Conservation (phyloP, 257 asterid species). For the Nicotiana attenuata region DNA sequence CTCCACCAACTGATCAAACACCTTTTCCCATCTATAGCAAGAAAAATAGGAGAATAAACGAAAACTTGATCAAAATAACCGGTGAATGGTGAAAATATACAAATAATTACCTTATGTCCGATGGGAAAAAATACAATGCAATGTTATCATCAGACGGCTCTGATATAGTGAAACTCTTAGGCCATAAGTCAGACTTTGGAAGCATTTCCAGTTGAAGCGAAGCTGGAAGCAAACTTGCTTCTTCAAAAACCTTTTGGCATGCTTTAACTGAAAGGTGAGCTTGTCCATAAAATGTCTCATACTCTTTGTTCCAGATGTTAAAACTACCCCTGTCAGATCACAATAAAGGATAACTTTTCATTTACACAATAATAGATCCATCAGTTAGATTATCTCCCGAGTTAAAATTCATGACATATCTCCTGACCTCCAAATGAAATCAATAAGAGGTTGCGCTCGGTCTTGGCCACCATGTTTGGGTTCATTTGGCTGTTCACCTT, state of each 20-base stretch:
- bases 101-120: constrained; percentile 37
- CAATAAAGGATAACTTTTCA: constrained; percentile 6
- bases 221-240: constrained; percentile 37
- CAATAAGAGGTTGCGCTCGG: constrained; percentile 33
- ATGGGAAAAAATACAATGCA: constrained; percentile 75
- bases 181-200: constrained; percentile 62
- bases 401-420: constrained; percentile 6
- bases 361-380: constrained; percentile 3
- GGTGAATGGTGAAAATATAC: not conserved
- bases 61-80: not conserved
- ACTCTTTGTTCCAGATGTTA: constrained; percentile 28
- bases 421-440: constrained; percentile 71
- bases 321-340: constrained; percentile 55
- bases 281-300: constrained; percentile 32
- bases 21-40: constrained; percentile 32
- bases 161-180: constrained; percentile 46
- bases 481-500: constrained; percentile 10
- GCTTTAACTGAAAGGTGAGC: constrained; percentile 60
- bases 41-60: constrained; percentile 5
- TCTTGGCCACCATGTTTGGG: constrained; percentile 1
- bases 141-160: constrained; percentile 49
- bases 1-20: constrained; percentile 47
- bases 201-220: constrained; percentile 57
- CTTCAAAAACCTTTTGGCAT: constrained; percentile 41
- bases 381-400: not conserved